Conservation (phyloP, 108 stramenopile genomes). For the Parmales sp. region DNA sequence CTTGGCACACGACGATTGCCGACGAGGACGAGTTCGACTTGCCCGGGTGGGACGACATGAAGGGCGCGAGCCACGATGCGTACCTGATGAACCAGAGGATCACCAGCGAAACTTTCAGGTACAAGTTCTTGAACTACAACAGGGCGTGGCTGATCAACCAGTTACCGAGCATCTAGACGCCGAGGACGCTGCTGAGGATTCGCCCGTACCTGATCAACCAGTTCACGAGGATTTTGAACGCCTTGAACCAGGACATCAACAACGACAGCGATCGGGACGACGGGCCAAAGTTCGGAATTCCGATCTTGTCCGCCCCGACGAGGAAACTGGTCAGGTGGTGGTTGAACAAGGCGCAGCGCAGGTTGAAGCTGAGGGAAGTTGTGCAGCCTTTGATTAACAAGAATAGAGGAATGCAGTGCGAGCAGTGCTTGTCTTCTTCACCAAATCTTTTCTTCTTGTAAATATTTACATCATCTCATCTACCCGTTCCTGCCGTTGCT, state of each 20-base stretch:
- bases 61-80: constrained; percentile 43
- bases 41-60: constrained; percentile 30
- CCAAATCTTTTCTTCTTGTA: too few relatives aligned
- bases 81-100: constrained; percentile 63
- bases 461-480: too few relatives aligned
- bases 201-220: constrained; percentile 66
- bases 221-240: constrained; percentile 49
- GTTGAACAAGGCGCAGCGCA: constrained; percentile 40
- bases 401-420: constrained; percentile 47
- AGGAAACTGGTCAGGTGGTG: constrained; percentile 48
- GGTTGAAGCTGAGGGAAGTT: constrained; percentile 23
- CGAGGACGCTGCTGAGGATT: constrained; percentile 46
- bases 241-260: constrained; percentile 42
- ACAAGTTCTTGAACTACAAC: constrained; percentile 71
- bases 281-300: constrained; percentile 40
- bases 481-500: too few relatives aligned
- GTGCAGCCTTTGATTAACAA: constrained; percentile 39
- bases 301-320: constrained; percentile 36
- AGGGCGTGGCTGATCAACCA: constrained; percentile 57
- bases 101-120: constrained; percentile 58
- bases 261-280: constrained; percentile 47
- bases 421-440: constrained; percentile 53
- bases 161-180: constrained; percentile 60
- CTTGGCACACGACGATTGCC: constrained; percentile 35
- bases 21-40: constrained; percentile 19